Base-by-base conservation (phyloP, 139 green algal species). In the Chlorella sorokiniana region DNA sequence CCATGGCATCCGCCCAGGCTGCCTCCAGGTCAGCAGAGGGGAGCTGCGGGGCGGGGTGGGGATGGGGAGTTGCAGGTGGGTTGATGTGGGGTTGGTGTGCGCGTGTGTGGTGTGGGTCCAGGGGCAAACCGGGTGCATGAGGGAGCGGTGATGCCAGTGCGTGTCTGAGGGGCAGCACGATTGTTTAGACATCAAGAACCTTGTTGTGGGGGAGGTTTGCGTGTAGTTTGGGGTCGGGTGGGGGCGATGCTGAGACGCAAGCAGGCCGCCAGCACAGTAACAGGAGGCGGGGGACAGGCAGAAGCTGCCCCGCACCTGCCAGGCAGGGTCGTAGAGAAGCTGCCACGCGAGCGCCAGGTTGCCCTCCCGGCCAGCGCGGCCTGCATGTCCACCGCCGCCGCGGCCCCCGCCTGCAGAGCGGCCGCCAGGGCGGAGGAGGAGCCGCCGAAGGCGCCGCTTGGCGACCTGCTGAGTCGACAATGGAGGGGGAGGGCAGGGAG, bases 321-420 rank as follows among this genome's bases (percentile, higher is more conserved):
- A 94, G 25, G 52, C 27, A 8, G 89, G 83, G 62, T 92, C 86
- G 67, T 96, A 90, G 63, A 96, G 87, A 59, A 96, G 88, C 63
- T 95, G 88, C 91, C 91, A 95, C 38, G 92, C 74, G 69, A 94
- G 84, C 27, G 41, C 48, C 69, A 93, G 81, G 70, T 95, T 94
- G 45, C 52, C 7, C 27, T 77, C 42, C 51, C 74, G 48, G 22
- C 52, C 64, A 83, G 67, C 40, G 29, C 48, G 5, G 48, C 67
- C 14, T 77, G 48, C 67, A 78, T 54, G 51, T 83, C 67, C 45
- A 69, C 65, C 2, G 78, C 63, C 20, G 68, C 40, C 29, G 52
- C 38, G 1, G 52, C 54, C 20, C n/a, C 41, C 18, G 73, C 62
- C 6, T 22, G 38, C 38, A 33, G 62, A 22, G 44, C 25, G 68